These are phyloP conservation scores for Marasmius fiardii DNA, from an alignment of 1,284 basidiomycete genomes.

Conservation along the genomic window DNA sequence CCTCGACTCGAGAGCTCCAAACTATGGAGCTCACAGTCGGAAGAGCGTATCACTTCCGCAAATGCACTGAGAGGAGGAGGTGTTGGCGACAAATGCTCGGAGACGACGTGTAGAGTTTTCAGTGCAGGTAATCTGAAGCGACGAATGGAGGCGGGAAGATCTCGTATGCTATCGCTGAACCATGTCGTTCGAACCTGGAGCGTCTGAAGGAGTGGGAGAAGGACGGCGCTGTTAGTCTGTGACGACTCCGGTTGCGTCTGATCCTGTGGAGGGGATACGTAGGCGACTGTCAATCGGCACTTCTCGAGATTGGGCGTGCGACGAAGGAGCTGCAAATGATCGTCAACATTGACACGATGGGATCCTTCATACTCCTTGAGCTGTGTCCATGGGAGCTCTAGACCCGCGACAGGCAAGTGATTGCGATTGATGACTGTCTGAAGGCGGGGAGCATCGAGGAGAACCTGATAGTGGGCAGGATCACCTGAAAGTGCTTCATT, in stretches of 20 bases:
- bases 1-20: neutral
- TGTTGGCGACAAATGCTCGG: neutral
- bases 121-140: neutral
- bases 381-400: neutral
- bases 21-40: neutral
- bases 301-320: neutral
- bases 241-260: neutral
- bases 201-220: no score
- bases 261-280: neutral
- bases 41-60: neutral
- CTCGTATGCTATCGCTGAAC: no score
- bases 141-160: neutral
- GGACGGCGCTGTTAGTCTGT: neutral
- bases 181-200: no score
- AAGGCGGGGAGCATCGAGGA: neutral
- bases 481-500: neutral
- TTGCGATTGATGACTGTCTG: neutral
- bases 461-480: neutral
- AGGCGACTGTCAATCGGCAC: neutral
- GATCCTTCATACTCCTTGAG: neutral
- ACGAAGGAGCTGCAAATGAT: neutral
- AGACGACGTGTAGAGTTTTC: neutral
- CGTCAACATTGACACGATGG: neutral
- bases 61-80: neutral
- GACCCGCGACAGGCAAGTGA: neutral